phyloP scores from a whole-genome alignment of 2,329 filamentous ascomycete genomes.

The Cucurbitaria berberidis region DNA sequence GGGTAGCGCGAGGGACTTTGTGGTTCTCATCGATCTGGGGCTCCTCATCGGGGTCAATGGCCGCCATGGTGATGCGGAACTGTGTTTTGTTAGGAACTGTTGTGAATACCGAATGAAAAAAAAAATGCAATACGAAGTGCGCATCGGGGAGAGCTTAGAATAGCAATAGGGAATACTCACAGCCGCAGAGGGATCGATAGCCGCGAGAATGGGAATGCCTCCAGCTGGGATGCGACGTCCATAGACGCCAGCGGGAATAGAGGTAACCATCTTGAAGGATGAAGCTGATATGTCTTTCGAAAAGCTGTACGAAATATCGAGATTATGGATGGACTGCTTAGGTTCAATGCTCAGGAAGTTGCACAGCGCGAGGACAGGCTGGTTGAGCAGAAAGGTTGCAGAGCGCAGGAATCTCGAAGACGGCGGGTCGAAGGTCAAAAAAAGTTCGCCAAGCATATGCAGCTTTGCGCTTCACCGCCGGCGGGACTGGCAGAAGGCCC shows the following conservation, averaged over 20 bases:
- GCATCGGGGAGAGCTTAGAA: not conserved
- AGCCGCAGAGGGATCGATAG: constrained; percentile 76
- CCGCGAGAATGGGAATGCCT: constrained; percentile 80
- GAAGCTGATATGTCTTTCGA: constrained; percentile 3
- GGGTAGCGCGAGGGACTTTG: constrained; percentile 74
- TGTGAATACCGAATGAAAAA: not conserved
- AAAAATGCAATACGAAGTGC: not conserved
- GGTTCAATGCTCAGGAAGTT: constrained; percentile 14
- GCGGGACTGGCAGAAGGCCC: constrained; percentile 15
- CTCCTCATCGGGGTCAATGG: constrained; percentile 85
- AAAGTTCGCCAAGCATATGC: constrained; percentile 39
- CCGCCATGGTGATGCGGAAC: constrained; percentile 99
- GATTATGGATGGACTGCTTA: not conserved
- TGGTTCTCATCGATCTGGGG: constrained; percentile 50
- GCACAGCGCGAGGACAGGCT: constrained; percentile 28
- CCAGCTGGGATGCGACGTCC: constrained; percentile 89
- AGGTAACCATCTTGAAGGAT: constrained; percentile 42
- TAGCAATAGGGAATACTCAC: constrained; percentile 61
- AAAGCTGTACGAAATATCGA: constrained; percentile 4
- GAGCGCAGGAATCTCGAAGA: constrained; percentile 13
- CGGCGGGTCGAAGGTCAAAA: constrained; percentile 21
- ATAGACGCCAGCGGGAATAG: constrained; percentile 77
- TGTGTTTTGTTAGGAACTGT: constrained; percentile 49
- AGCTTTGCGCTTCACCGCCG: constrained; percentile 36
- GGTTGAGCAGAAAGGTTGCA: constrained; percentile 18